These are phyloP conservation scores for Stropharia rugosoannulata DNA, from an alignment of 768 basidiomycete species.

Conservation along the genomic window DNA sequence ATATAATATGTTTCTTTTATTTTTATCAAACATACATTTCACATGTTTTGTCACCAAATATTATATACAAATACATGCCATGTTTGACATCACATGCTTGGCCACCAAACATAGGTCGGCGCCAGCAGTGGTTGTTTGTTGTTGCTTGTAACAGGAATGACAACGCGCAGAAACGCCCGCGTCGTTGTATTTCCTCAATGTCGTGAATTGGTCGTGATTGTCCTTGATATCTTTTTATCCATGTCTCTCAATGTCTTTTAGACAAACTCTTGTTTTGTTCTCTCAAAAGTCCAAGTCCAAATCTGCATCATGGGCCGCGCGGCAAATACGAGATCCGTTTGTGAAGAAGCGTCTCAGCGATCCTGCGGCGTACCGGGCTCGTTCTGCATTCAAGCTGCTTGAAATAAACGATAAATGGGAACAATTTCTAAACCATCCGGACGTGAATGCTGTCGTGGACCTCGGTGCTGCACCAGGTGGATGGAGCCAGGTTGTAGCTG, in stretches of 20 bases:
- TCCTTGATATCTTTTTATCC: too few relatives aligned
- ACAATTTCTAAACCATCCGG: conserved; percentile 46
- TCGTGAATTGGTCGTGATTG: too few relatives aligned
- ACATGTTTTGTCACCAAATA: too few relatives aligned
- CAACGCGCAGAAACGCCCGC: too few relatives aligned
- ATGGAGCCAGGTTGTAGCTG: conserved; percentile 86
- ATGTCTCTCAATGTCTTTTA: conserved; percentile 15
- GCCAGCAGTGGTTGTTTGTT: too few relatives aligned
- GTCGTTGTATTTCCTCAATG: too few relatives aligned
- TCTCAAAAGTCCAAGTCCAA: conserved; percentile 29
- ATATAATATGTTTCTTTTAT: too few relatives aligned
- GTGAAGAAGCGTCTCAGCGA: conserved; percentile 50
- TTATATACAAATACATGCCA: too few relatives aligned
- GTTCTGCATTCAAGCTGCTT: conserved; percentile 90
- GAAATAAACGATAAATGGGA: conserved; percentile 66
- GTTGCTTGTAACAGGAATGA: too few relatives aligned
- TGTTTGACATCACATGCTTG: too few relatives aligned
- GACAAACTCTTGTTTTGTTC: conserved; percentile 11
- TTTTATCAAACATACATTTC: too few relatives aligned
- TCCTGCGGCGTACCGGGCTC: conserved; percentile 63
- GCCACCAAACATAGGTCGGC: too few relatives aligned
- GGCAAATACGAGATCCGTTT: conserved; percentile 72
- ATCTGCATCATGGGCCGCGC: conserved; percentile 65
- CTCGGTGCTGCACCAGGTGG: conserved; percentile 92
- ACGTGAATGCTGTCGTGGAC: conserved; percentile 73